These are phyloP conservation scores for Colletotrichum cereale DNA, from an alignment of 2,329 filamentous ascomycete genomes.

Conservation along the genomic window DNA sequence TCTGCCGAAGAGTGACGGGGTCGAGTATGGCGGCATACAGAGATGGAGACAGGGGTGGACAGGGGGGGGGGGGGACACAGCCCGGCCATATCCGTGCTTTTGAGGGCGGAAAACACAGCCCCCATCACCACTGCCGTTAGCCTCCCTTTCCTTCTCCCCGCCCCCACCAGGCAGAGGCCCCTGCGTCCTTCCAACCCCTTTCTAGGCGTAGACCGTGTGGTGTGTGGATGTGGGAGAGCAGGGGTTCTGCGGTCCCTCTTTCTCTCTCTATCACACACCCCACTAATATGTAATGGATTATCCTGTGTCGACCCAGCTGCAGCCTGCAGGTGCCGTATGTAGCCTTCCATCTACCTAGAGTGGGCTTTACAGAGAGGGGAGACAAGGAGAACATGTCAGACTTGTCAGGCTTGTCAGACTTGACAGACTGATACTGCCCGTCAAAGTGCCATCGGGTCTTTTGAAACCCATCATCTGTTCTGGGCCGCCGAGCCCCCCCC, in stretches of 20 bases:
- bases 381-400: neutral
- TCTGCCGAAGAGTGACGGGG: neutral
- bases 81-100: neutral
- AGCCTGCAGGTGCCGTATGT: conserved; percentile 2
- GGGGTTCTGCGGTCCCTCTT: conserved; percentile 20
- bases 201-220: conserved; percentile 23
- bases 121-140: neutral
- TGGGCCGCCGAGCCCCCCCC: neutral
- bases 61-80: neutral
- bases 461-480: conserved; percentile 16
- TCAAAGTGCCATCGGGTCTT: conserved; percentile 6
- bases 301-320: neutral
- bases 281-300: neutral
- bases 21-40: neutral
- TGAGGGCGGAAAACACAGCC: neutral
- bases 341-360: neutral
- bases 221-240: conserved; percentile 12
- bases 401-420: neutral
- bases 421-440: neutral
- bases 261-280: too few species aligned
- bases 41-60: neutral
- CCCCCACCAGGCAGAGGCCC: conserved; percentile 2
- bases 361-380: neutral
- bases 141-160: neutral
- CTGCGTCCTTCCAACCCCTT: conserved; percentile 20